These are phyloP conservation scores for Fusarium sp. DNA, from an alignment of 2,329 filamentous ascomycete genomes.

Conservation along the genomic window DNA sequence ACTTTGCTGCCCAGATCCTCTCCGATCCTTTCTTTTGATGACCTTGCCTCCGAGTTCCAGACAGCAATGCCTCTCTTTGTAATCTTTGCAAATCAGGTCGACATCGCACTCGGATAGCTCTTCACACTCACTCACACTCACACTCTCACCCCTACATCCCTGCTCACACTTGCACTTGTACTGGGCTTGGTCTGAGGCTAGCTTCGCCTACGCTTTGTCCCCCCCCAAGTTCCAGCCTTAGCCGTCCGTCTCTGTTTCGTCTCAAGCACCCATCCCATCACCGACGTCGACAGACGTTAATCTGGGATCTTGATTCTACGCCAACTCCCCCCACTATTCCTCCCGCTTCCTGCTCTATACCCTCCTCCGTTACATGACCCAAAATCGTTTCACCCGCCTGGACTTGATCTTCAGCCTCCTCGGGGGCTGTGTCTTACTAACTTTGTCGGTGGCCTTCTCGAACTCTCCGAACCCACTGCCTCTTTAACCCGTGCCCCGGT, in stretches of 20 bases:
- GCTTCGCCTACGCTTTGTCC: constrained; percentile 38
- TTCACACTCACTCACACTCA: constrained; percentile 9
- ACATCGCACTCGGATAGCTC: constrained; percentile 35
- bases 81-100: constrained; percentile 23
- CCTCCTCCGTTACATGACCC: constrained; percentile 49
- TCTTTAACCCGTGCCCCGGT: constrained; percentile 52
- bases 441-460: constrained; percentile 52
- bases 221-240: constrained; percentile 28
- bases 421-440: constrained; percentile 63
- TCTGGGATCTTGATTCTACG: constrained; percentile 42
- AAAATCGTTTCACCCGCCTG: constrained; percentile 45
- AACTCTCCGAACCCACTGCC: constrained; percentile 49
- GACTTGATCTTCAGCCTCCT: constrained; percentile 48
- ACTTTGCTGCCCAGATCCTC: constrained; percentile 24
- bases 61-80: constrained; percentile 48
- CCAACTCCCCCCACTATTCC: constrained; percentile 43
- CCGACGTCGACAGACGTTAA: constrained; percentile 1
- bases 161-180: constrained; percentile 20
- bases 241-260: constrained; percentile 41
- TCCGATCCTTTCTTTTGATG: constrained; percentile 22
- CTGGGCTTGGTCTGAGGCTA: constrained; percentile 33
- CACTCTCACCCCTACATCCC: constrained; percentile 33
- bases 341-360: constrained; percentile 40
- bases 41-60: constrained; percentile 19
- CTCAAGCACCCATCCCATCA: constrained; percentile 15